phyloP scores from a whole-genome alignment of 2,329 filamentous ascomycete species.

The Colletotrichum echinochloae region DNA sequence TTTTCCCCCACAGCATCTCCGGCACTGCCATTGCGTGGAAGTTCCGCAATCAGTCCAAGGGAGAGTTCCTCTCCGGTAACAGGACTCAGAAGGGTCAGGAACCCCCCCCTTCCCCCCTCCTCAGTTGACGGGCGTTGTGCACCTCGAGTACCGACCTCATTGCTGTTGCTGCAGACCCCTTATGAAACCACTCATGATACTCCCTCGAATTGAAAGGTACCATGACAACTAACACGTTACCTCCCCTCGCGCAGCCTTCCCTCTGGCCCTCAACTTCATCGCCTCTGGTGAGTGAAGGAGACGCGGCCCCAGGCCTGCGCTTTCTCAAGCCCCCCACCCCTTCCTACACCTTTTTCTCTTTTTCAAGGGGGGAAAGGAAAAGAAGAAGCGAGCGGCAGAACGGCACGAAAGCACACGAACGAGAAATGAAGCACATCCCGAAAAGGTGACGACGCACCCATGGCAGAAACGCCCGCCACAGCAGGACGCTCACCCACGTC shows the following conservation, averaged over 20 bases:
- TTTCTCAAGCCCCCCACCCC: constrained; percentile 26
- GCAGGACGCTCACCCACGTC: constrained; percentile 13
- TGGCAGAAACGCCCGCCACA: background rate
- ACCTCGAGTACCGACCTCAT: background rate
- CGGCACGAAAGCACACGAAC: constrained; percentile 17
- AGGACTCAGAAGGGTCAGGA: constrained; percentile 85
- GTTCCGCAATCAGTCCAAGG: constrained; percentile 73
- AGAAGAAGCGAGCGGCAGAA: constrained; percentile 37
- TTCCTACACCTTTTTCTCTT: constrained; percentile 6
- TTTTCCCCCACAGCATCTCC: constrained; percentile 66
- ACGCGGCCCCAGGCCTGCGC: constrained; percentile 42
- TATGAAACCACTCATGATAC: background rate
- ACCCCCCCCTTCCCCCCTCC: no score
- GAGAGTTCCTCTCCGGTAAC: constrained; percentile 80
- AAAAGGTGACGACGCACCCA: constrained; percentile 51
- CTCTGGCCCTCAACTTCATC: constrained; percentile 89
- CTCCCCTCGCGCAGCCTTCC: constrained; percentile 68
- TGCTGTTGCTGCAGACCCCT: background rate
- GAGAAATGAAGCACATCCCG: background rate
- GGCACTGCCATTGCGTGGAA: constrained; percentile 71
- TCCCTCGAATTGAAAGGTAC: background rate
- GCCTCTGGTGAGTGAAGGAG: constrained; percentile 84
- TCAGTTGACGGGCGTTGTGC: background rate
- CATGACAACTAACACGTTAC: constrained; percentile 46
- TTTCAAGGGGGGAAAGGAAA: constrained; percentile 13